Base-by-base conservation (phyloP, 2,329 filamentous ascomycete species). In the Pyrenophora seminiperda region DNA sequence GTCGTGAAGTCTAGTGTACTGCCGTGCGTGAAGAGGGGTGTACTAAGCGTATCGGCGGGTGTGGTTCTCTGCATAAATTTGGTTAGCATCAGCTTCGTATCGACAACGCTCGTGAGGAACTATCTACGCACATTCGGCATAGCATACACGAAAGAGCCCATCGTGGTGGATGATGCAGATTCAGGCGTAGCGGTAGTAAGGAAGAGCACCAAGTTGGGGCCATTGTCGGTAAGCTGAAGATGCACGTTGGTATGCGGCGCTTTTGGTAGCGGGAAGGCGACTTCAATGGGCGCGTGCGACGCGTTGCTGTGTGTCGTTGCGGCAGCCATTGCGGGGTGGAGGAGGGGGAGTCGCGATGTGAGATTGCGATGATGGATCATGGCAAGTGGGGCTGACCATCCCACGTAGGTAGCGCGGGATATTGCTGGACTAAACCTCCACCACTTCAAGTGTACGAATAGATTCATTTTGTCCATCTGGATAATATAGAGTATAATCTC, bases 81-180 rank as follows among this genome's bases (percentile, higher is more conserved):
- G 19, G 24, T 63, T 43, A 64, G 64, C 58, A 30, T 10, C 13
- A 15, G 7, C 18, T 20, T 19, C 13, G 32, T 13, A 11, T 2
- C 29, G 7, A 7, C 10, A 4, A 13, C 5, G 7, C 2, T 13
- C n/a, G 19, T 7, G 7, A 3, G 2, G 15, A 9, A 37, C 2
- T 2, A 3, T 30, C 4, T 10, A 69, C 78, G 63, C 77, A 96
- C 94, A 76, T 96, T 89, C 13, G 94, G 93, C 71, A 99, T 83
- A 2, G 92, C 90, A 70, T 96, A 97, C 37, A 97, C 90, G 68
- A 97, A 93, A 41, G 91, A 96, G 3, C 94, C 93, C 74, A 97
- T 81, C 1, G 73, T 61, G 2, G 75, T 41, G 5, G 66, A 52
- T 7, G 64, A 41, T 19, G 66, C 55, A 1, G 72, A 65, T 15